Conservation (phyloP, 1,139 yeast species). For the Wickerhamiella infanticola region DNA sequence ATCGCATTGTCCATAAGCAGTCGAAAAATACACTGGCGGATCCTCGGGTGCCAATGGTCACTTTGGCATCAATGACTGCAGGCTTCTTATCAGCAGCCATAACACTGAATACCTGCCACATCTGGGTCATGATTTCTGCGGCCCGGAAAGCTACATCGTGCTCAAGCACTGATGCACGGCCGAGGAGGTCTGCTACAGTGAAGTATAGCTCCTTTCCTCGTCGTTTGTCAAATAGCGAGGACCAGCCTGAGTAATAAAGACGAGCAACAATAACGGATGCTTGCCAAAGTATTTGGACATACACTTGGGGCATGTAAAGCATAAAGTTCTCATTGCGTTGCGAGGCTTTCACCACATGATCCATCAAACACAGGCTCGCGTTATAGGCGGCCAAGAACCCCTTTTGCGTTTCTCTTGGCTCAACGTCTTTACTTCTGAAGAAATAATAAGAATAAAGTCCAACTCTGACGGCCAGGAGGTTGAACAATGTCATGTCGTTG, state of each 20-base stretch:
- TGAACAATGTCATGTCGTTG: conserved; percentile 56
- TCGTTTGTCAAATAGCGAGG: conserved; percentile 48
- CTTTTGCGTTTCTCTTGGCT: conserved; percentile 46
- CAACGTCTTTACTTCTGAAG: conserved; percentile 33
- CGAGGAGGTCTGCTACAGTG: conserved; percentile 52
- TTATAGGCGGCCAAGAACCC: conserved; percentile 69
- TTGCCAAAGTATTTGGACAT: conserved; percentile 76
- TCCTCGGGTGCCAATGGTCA: conserved; percentile 67
- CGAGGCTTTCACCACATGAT: conserved; percentile 51
- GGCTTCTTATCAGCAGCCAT: conserved; percentile 29
- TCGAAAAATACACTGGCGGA: conserved; percentile 89
- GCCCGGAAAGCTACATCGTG: conserved; percentile 90
- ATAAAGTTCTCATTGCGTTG: conserved; percentile 46
- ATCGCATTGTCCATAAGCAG: conserved; percentile 66
- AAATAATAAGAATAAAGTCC: conserved; percentile 72
- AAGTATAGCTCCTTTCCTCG: conserved; percentile 61
- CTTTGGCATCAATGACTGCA: conserved; percentile 15
- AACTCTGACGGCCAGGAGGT: conserved; percentile 55
- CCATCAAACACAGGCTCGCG: conserved; percentile 55
- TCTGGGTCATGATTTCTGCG: conserved; percentile 82
- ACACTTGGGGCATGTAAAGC: conserved; percentile 69
- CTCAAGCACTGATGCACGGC: conserved; percentile 68
- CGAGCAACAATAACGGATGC: conserved; percentile 75
- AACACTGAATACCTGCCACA: conserved; percentile 73
- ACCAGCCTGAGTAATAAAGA: conserved; percentile 58